Percentiles rank a stretch among this genome's conserved stretches.
These are phyloP conservation scores for Vaccinium vitisidaea DNA, from an alignment of 148 eudicot genomes.

Conservation along the genomic window DNA sequence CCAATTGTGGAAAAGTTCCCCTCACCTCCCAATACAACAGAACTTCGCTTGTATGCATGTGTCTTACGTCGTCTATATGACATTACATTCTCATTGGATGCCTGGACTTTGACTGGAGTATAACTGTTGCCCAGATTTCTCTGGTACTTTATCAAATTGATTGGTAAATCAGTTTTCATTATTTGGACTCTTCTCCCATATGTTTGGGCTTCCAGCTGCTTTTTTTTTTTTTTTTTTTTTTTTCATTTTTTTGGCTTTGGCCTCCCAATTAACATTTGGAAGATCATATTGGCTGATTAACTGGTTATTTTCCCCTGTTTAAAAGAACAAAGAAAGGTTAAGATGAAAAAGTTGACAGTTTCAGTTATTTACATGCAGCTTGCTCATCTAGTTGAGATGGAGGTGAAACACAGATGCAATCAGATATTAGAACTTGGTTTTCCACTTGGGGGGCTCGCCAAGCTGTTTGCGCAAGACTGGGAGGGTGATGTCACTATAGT, in stretches of 20 bases:
- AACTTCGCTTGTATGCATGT: neutral
- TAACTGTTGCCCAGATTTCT: neutral
- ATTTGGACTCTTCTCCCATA: neutral
- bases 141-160: neutral
- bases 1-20: neutral
- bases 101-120: neutral
- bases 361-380: conserved; percentile 47
- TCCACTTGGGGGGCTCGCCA: conserved; percentile 80
- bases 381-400: conserved; percentile 94
- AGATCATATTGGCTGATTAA: neutral
- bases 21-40: neutral
- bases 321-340: neutral
- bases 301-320: neutral
- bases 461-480: conserved; percentile 98
- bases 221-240: neutral
- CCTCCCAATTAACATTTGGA: neutral
- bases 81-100: neutral
- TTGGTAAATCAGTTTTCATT: neutral
- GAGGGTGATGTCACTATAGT: conserved; percentile 98
- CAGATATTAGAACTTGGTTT: conserved; percentile 93
- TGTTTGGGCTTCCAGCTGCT: neutral
- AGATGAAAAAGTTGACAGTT: neutral
- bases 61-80: neutral
- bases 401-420: conserved; percentile 93
- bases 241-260: neutral